Percentiles rank a stretch among this genome's conserved stretches.
phyloP scores from a whole-genome alignment of 768 basidiomycete genomes.

The Xanthoconium stramineum region DNA sequence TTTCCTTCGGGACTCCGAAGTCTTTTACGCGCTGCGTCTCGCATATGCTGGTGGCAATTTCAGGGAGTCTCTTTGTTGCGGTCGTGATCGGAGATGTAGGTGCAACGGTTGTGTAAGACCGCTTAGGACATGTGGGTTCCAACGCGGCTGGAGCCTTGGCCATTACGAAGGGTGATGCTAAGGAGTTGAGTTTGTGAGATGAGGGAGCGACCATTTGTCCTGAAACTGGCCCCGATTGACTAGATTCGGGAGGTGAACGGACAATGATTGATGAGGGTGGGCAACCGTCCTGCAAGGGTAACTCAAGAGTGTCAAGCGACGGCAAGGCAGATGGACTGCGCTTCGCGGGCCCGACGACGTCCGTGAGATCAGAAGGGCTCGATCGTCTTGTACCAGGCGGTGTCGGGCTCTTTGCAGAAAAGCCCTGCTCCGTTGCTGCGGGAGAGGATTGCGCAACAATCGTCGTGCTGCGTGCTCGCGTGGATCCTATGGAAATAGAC shows the following conservation, averaged over 20 bases:
- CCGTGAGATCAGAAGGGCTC: not conserved
- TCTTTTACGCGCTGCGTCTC: not conserved
- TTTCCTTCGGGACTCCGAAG: not conserved
- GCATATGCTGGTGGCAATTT: not conserved
- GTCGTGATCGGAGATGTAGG: not conserved
- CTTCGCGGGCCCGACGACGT: not conserved
- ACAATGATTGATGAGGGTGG: slow-evolving; percentile 24
- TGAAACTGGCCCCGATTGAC: not conserved
- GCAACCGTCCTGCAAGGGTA: slow-evolving; percentile 7
- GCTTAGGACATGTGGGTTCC: not conserved
- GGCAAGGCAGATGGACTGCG: slow-evolving; percentile 4
- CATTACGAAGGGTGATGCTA: slow-evolving; percentile 17
- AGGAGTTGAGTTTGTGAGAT: slow-evolving; percentile 5
- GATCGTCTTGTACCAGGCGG: not conserved
- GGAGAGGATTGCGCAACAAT: slow-evolving; percentile 2
- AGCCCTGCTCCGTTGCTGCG: slow-evolving; percentile 1
- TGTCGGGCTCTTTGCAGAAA: slow-evolving; percentile 1
- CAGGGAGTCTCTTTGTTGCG: not conserved
- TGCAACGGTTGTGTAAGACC: not conserved
- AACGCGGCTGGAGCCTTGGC: not conserved
- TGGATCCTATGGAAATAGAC: slow-evolving; percentile 18
- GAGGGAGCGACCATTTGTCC: not conserved
- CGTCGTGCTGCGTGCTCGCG: slow-evolving; percentile 17
- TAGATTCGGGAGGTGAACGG: slow-evolving; percentile 15
- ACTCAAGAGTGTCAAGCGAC: slow-evolving; percentile 13